Evolutionary conservation across 73 alveolate species (phyloP).

Genomic region (Paramecium primaurelia): DNA sequence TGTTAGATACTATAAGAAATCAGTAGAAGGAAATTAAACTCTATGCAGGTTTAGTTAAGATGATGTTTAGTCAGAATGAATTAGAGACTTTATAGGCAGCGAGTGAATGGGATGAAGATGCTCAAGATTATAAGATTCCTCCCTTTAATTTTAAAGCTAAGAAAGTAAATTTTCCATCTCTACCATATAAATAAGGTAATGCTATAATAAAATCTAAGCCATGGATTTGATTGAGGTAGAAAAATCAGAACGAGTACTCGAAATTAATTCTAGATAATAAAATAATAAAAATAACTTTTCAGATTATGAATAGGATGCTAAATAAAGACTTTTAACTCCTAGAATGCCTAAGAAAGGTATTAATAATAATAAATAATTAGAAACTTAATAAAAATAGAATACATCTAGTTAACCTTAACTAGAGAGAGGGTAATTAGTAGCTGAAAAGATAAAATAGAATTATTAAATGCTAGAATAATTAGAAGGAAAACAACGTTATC

Average conservation of each 20-base stretch:
- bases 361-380: neutral
- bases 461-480: neutral
- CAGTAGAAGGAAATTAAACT: constrained; percentile 56
- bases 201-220: neutral
- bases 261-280: neutral
- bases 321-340: neutral
- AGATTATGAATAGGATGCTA: neutral
- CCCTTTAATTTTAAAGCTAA: constrained; percentile 56
- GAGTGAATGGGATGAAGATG: constrained; percentile 60
- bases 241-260: neutral
- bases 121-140: constrained; percentile 59
- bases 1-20: constrained; percentile 55
- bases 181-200: constrained; percentile 58
- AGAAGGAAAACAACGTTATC: neutral
- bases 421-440: neutral
- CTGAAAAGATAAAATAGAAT: neutral
- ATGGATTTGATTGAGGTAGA: neutral
- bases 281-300: neutral
- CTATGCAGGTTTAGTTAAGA: constrained; percentile 15
- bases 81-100: constrained; percentile 32
- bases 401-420: neutral
- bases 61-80: constrained; percentile 55
- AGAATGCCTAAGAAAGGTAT: neutral
- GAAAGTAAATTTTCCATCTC: constrained; percentile 51
- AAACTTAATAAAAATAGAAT: neutral